These are phyloP conservation scores for Aureobasidium zeae DNA, from an alignment of 2,329 filamentous ascomycete species.

Conservation along the genomic window DNA sequence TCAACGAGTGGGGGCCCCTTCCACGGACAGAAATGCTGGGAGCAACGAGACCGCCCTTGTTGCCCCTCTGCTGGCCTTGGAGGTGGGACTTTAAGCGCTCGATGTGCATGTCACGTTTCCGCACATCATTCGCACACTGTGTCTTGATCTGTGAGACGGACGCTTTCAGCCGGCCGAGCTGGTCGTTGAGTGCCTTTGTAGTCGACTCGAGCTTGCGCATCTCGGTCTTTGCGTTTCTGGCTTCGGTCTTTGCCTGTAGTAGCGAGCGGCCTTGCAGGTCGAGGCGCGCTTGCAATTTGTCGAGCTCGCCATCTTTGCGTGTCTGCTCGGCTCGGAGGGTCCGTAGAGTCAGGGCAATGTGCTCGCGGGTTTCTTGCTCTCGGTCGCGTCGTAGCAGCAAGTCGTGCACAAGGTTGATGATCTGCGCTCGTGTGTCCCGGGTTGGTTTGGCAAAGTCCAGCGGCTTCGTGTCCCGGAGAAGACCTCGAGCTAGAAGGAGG, in stretches of 20 bases:
- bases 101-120: slow-evolving; percentile 82
- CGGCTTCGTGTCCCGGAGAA: slow-evolving; percentile 54
- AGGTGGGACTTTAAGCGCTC: slow-evolving; percentile 83
- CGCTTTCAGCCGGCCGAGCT: slow-evolving; percentile 68
- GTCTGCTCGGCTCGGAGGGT: slow-evolving; percentile 65
- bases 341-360: slow-evolving; percentile 67
- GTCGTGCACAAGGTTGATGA: slow-evolving; percentile 92
- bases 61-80: slow-evolving; percentile 49
- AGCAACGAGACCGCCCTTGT: slow-evolving; percentile 34
- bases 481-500: slow-evolving; percentile 52
- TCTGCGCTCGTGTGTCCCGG: slow-evolving; percentile 65
- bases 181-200: slow-evolving; percentile 68
- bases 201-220: slow-evolving; percentile 67
- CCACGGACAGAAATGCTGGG: slow-evolving; percentile 41
- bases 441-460: slow-evolving; percentile 72
- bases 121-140: slow-evolving; percentile 81
- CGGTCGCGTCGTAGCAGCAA: slow-evolving; percentile 85
- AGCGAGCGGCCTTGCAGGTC: slow-evolving; percentile 57
- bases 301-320: slow-evolving; percentile 57
- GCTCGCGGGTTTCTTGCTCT: slow-evolving; percentile 81
- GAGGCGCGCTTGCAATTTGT: slow-evolving; percentile 33
- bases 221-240: slow-evolving; percentile 71
- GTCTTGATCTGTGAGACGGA: slow-evolving; percentile 74
- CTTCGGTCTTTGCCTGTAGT: slow-evolving; percentile 63
- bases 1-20: slow-evolving; percentile 38